These are phyloP conservation scores for Ganoderma multipileum DNA, from an alignment of 1,284 basidiomycete species.

Conservation along the genomic window DNA sequence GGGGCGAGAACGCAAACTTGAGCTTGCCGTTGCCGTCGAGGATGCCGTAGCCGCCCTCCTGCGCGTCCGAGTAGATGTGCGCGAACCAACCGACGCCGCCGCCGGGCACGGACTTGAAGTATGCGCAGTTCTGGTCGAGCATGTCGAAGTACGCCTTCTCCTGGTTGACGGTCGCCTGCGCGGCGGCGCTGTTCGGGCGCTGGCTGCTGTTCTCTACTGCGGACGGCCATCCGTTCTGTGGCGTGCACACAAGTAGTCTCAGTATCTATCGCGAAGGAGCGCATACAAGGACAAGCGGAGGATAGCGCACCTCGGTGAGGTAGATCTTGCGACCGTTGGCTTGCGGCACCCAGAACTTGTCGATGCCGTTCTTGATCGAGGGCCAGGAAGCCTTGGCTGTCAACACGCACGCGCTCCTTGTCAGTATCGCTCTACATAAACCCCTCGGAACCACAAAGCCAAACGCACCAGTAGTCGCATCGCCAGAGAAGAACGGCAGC, in stretches of 20 bases:
- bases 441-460: background rate
- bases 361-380: conserved; percentile 59
- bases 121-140: conserved; percentile 65
- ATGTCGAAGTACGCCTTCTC: conserved; percentile 71
- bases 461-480: conserved; percentile 62
- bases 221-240: conserved; percentile 80
- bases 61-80: conserved; percentile 73
- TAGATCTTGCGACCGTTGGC: conserved; percentile 76
- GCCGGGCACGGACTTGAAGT: conserved; percentile 61
- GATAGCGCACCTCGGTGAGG: conserved; percentile 60
- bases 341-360: conserved; percentile 64
- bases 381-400: conserved; percentile 63
- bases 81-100: conserved; percentile 84
- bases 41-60: conserved; percentile 74
- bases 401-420: conserved; percentile 31
- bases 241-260: background rate
- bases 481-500: conserved; percentile 74
- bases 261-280: background rate
- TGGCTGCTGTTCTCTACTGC: conserved; percentile 58
- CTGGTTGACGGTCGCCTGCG: conserved; percentile 62
- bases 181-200: conserved; percentile 58
- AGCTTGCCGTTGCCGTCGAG: conserved; percentile 51
- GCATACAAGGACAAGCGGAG: background rate
- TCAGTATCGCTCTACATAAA: background rate
- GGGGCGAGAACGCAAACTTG: conserved; percentile 61